A percentile compares a stretch with the other conserved stretches of the same genome.
phyloP scores from a whole-genome alignment of 805 yeast genomes.

The Kregervanrija fluxuum region DNA sequence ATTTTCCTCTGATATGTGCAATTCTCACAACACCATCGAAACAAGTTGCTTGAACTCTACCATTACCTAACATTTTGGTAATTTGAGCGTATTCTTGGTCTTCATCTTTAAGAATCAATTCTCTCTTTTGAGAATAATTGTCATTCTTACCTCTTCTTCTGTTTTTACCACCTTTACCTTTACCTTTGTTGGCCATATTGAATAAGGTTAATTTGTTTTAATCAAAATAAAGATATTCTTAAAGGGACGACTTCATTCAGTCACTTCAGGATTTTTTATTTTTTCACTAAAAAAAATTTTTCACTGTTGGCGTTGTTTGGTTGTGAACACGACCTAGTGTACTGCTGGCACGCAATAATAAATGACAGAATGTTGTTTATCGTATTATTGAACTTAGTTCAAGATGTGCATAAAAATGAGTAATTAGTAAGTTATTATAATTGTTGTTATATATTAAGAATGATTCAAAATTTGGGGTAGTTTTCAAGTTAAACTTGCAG shows the following conservation, averaged over 20 bases:
- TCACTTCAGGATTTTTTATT: too few relatives aligned
- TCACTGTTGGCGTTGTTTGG: background rate
- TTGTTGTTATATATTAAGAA: too few relatives aligned
- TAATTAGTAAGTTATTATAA: too few relatives aligned
- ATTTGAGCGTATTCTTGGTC: slow-evolving; percentile 99
- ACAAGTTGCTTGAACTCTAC: slow-evolving; percentile 91
- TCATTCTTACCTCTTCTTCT: slow-evolving; percentile 99
- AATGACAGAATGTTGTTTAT: too few relatives aligned
- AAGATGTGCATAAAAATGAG: too few relatives aligned
- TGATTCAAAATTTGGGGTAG: too few relatives aligned
- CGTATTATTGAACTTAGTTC: too few relatives aligned
- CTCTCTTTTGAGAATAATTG: slow-evolving; percentile 87
- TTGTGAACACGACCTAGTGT: background rate
- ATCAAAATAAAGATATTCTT: too few relatives aligned
- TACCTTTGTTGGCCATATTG: slow-evolving; percentile 37
- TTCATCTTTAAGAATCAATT: slow-evolving; percentile 83
- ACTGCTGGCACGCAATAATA: background rate
- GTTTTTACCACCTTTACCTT: slow-evolving; percentile 72
- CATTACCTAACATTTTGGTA: slow-evolving; percentile 96
- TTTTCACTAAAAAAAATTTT: background rate
- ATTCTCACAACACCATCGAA: slow-evolving; percentile 90
- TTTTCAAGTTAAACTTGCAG: too few relatives aligned
- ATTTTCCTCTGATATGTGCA: slow-evolving; percentile 98
- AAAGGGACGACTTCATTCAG: too few relatives aligned
- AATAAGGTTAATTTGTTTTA: too few relatives aligned